Evolutionary conservation across 2,329 filamentous ascomycete genomes (phyloP).

Genomic region (Davidsoniella virescens): DNA sequence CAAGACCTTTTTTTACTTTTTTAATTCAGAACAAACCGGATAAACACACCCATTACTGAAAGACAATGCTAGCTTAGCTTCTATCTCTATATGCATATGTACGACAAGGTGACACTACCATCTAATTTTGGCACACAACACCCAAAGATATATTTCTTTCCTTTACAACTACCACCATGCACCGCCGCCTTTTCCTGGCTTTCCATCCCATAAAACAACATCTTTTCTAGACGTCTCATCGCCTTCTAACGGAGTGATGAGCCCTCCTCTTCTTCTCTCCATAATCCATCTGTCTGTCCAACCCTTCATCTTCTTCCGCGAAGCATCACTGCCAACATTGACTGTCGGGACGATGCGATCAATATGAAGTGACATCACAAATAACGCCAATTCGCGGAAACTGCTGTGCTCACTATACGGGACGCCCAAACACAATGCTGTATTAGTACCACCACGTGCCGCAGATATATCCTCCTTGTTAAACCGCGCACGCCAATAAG

Average conservation of each 20-base stretch:
- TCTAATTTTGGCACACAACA: background rate
- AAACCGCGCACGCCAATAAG: conserved; percentile 64
- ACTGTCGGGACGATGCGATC: conserved; percentile 88
- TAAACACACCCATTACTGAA: too few relatives aligned
- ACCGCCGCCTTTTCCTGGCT: conserved; percentile 22
- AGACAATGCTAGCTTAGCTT: background rate
- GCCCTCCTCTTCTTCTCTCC: conserved; percentile 39
- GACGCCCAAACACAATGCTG: conserved; percentile 80
- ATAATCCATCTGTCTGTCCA: conserved; percentile 49
- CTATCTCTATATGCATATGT: background rate
- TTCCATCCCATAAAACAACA: conserved; percentile 24
- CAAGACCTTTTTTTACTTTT: background rate
- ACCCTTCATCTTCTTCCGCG: conserved; percentile 42
- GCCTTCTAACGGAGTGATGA: conserved; percentile 29
- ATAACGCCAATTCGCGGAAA: conserved; percentile 87
- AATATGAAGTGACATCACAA: conserved; percentile 73
- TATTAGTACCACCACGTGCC: conserved; percentile 66
- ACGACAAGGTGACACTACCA: conserved; percentile 5
- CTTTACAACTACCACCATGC: conserved; percentile 22
- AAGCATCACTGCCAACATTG: conserved; percentile 50
- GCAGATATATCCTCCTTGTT: conserved; percentile 55
- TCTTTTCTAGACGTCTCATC: conserved; percentile 19
- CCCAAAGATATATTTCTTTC: background rate
- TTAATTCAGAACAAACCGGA: background rate
- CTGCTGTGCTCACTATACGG: conserved; percentile 94